Conservation (phyloP, 1,284 basidiomycete species). For the Trichosporon inkin region DNA sequence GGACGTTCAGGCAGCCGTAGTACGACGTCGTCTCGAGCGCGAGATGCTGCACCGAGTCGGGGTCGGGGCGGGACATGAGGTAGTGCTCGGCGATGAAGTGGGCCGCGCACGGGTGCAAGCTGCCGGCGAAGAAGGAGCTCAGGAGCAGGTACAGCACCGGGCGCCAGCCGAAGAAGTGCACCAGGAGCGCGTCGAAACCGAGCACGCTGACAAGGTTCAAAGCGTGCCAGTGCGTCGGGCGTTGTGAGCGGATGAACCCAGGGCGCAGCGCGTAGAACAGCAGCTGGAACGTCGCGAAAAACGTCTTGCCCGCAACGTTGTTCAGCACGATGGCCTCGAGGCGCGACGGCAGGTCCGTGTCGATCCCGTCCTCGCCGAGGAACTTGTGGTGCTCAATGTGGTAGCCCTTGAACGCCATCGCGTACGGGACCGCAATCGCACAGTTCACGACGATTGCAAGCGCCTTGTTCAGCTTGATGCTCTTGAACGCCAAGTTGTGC, state of each 20-base stretch:
- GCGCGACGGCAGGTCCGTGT: constrained; percentile 82
- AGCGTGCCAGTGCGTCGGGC: constrained; percentile 75
- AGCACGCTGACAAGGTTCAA: constrained; percentile 71
- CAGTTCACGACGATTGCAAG: constrained; percentile 88
- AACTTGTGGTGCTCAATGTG: constrained; percentile 92
- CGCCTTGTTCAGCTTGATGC: constrained; percentile 75
- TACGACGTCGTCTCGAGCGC: constrained; percentile 94
- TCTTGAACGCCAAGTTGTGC: constrained; percentile 90
- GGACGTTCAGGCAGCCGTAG: constrained; percentile 83
- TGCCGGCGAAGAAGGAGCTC: constrained; percentile 91
- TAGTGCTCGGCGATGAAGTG: constrained; percentile 99
- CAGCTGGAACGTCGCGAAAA: constrained; percentile 99
- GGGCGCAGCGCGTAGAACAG: constrained; percentile 96
- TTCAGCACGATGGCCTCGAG: constrained; percentile 81
- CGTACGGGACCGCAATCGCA: constrained; percentile 90
- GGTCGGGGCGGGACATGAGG: constrained; percentile 63
- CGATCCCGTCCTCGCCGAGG: constrained; percentile 86
- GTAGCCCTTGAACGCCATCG: constrained; percentile 95
- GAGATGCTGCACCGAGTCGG: constrained; percentile 32
- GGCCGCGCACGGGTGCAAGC: constrained; percentile 88
- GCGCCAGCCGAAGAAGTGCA: constrained; percentile 60
- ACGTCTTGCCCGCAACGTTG: constrained; percentile 95
- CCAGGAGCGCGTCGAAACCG: constrained; percentile 65
- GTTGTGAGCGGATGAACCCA: constrained; percentile 84
- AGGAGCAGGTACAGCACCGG: constrained; percentile 78